Conservation (phyloP, 108 stramenopile genomes). For the Cyclotella sp. region DNA sequence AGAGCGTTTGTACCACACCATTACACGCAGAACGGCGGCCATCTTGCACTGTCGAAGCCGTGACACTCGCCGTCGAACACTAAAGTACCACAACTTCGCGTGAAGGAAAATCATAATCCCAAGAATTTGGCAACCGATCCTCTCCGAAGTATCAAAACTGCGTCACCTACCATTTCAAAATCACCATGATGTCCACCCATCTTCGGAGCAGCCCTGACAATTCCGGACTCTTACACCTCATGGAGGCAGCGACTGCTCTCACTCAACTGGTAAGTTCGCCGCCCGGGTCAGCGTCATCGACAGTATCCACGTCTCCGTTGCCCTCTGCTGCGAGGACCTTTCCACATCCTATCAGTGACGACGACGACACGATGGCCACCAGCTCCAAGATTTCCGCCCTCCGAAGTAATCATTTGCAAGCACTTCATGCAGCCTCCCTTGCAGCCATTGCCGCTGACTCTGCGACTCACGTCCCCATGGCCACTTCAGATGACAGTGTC, state of each 20-base stretch:
- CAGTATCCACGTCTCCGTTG: not conserved
- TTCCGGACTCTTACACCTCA: not conserved
- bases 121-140: no score
- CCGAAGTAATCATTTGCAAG: conserved; percentile 32
- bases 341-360: conserved; percentile 14
- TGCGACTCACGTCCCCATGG: not conserved
- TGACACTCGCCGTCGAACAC: no score
- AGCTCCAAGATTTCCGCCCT: conserved; percentile 25
- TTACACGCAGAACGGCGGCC: no score
- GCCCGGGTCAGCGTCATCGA: not conserved
- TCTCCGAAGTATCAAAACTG: no score
- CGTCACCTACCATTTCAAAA: no score
- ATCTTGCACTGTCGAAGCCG: no score
- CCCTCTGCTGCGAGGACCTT: not conserved
- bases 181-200: no score
- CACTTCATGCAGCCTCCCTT: conserved; percentile 13
- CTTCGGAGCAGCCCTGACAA: no score
- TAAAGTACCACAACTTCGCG: no score
- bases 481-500: not conserved
- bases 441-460: conserved; percentile 16
- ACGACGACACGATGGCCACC: conserved; percentile 13
- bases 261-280: not conserved
- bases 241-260: conserved; percentile 6
- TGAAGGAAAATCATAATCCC: no score
- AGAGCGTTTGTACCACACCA: no score